phyloP scores from a whole-genome alignment of 345 rosid species.

The Tarenaya hassleriana region DNA sequence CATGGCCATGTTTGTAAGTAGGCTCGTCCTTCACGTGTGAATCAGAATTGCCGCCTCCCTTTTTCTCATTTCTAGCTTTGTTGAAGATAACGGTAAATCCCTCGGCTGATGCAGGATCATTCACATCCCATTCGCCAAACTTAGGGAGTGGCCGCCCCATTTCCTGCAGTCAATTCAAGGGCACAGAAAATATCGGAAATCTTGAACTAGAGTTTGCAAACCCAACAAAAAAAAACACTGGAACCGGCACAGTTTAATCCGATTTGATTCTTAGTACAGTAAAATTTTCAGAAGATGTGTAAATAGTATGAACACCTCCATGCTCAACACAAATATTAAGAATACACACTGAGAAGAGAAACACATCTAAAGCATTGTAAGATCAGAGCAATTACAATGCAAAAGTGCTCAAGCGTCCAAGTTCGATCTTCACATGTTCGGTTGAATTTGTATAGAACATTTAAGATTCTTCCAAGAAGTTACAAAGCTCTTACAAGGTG shows the following conservation, averaged over 20 bases:
- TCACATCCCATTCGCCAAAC: constrained; percentile 62
- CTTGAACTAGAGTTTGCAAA: not conserved
- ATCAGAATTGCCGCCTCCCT: constrained; percentile 34
- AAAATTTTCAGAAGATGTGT: not conserved
- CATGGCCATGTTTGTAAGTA: constrained; percentile 32
- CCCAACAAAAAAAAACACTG: not conserved
- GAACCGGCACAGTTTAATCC: not conserved
- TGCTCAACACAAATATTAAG: not conserved
- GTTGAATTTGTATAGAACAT: not conserved
- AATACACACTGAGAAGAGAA: not conserved
- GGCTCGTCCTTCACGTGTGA: constrained; percentile 39
- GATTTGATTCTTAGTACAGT: not conserved
- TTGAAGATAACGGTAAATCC: constrained; percentile 55
- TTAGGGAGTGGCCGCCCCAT: constrained; percentile 50
- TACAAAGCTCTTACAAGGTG: constrained; percentile 2
- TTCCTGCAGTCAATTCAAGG: constrained; percentile 29
- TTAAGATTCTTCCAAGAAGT: not conserved
- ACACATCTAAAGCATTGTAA: constrained; percentile 6
- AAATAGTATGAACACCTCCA: not conserved
- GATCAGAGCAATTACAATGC: not conserved
- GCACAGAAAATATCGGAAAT: not conserved
- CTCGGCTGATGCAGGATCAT: constrained; percentile 54
- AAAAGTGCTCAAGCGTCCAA: too few relatives aligned
- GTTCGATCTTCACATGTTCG: too few relatives aligned
- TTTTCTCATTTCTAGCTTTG: constrained; percentile 57